phyloP scores from a whole-genome alignment of 805 yeast genomes.

The Cyberlindnera veronae region DNA sequence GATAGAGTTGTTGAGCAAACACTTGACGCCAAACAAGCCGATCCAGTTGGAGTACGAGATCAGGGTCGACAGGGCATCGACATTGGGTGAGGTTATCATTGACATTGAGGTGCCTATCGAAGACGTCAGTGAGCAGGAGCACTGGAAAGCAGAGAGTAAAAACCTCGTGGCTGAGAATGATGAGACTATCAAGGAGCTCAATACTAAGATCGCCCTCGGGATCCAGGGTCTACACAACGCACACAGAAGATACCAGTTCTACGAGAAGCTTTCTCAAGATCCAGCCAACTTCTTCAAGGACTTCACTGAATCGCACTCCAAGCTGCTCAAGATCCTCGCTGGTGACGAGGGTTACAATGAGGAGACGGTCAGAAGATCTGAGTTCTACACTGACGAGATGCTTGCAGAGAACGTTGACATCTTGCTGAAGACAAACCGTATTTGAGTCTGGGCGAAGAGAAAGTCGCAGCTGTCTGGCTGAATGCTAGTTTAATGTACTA shows the following conservation, averaged over 20 bases:
- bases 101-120: conserved; percentile 65
- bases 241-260: conserved; percentile 73
- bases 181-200: conserved; percentile 32
- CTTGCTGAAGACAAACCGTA: conserved; percentile 52
- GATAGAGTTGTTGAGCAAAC: conserved; percentile 62
- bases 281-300: conserved; percentile 73
- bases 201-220: conserved; percentile 34
- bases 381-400: conserved; percentile 72
- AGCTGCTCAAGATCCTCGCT: conserved; percentile 78
- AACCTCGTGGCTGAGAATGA: conserved; percentile 26
- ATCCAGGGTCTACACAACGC: conserved; percentile 49
- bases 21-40: conserved; percentile 76
- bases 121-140: conserved; percentile 27
- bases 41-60: conserved; percentile 71
- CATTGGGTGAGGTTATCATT: conserved; percentile 73
- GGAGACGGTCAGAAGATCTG: conserved; percentile 80
- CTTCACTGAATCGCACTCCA: conserved; percentile 77
- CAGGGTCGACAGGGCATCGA: conserved; percentile 70
- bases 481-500: too few relatives aligned
- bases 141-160: conserved; percentile 32
- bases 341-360: conserved; percentile 91
- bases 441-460: conserved; percentile 4
- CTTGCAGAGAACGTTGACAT: conserved; percentile 77
- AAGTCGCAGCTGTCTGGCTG: too few relatives aligned
- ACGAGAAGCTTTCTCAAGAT: conserved; percentile 64